phyloP scores from a whole-genome alignment of 352 stramenopile species.

The Phytopythium aichiense region DNA sequence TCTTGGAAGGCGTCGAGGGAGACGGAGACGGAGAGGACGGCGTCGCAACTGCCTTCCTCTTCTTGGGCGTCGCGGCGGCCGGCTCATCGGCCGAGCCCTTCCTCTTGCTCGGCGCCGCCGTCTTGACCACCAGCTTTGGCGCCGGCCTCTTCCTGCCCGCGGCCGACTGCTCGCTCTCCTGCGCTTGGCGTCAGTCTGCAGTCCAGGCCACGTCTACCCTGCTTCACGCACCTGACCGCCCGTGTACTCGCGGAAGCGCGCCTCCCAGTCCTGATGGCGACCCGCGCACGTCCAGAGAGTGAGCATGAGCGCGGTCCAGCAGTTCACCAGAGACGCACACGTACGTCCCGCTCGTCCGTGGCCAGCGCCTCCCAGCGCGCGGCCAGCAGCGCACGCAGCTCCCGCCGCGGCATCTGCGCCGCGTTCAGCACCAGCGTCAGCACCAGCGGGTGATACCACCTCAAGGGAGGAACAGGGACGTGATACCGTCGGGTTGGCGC shows the following conservation, averaged over 20 bases:
- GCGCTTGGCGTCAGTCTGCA: too few relatives aligned
- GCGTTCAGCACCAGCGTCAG: not conserved
- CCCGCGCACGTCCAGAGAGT: not conserved
- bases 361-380: slow-evolving; percentile 26
- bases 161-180: not conserved
- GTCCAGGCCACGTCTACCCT: too few relatives aligned
- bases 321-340: not conserved
- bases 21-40: not conserved
- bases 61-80: not conserved
- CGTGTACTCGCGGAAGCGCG: slow-evolving; percentile 6
- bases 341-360: slow-evolving; percentile 27
- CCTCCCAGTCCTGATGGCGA: slow-evolving; percentile 3
- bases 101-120: not conserved
- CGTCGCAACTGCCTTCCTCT: not conserved
- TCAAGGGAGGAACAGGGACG: too few relatives aligned
- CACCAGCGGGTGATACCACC: not conserved
- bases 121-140: not conserved
- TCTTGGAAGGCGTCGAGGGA: not conserved
- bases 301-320: not conserved
- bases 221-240: slow-evolving; percentile 2
- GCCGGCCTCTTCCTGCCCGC: not conserved
- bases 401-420: slow-evolving; percentile 21
- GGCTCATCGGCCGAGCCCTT: not conserved
- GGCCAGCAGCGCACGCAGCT: slow-evolving; percentile 16
- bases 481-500: slow-evolving; percentile 17